These are phyloP conservation scores for Ambrosiella beaveri DNA, from an alignment of 2,329 filamentous ascomycete species.

Conservation along the genomic window DNA sequence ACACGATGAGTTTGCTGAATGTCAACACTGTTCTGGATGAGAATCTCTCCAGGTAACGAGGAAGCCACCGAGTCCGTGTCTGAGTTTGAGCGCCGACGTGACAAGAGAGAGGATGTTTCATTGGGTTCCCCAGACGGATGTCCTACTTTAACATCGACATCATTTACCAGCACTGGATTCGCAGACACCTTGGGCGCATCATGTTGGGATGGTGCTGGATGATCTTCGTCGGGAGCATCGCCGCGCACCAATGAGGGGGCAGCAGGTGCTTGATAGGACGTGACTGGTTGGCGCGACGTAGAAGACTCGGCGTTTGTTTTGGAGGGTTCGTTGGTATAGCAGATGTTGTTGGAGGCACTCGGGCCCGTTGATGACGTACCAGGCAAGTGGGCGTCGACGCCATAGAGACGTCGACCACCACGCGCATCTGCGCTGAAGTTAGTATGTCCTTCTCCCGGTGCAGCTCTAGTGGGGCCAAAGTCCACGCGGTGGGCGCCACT, in stretches of 20 bases:
- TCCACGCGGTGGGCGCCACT: not conserved
- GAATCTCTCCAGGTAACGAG: conserved; percentile 31
- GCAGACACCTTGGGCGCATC: conserved; percentile 9
- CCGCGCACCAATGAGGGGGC: not conserved
- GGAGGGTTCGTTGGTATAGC: conserved; percentile 13
- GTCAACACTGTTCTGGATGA: conserved; percentile 46
- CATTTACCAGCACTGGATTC: conserved; percentile 15
- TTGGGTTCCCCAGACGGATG: conserved; percentile 27
- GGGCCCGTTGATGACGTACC: conserved; percentile 37
- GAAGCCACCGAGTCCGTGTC: conserved; percentile 30
- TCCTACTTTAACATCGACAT: conserved; percentile 15
- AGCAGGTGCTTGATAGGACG: not conserved
- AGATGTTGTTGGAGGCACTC: not conserved
- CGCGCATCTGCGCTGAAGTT: not conserved
- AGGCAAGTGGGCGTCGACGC: conserved; percentile 20
- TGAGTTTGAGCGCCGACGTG: conserved; percentile 19
- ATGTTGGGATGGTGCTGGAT: not conserved
- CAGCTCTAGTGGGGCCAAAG: not conserved
- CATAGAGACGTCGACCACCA: conserved; percentile 1
- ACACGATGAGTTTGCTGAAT: conserved; percentile 57
- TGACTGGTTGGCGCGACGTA: conserved; percentile 1
- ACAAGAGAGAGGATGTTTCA: conserved; percentile 71
- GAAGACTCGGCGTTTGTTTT: not conserved
- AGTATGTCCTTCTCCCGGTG: not conserved
- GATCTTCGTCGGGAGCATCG: not conserved